These are phyloP conservation scores for Ascochyta pisi DNA, from an alignment of 2,329 filamentous ascomycete species.

Conservation along the genomic window DNA sequence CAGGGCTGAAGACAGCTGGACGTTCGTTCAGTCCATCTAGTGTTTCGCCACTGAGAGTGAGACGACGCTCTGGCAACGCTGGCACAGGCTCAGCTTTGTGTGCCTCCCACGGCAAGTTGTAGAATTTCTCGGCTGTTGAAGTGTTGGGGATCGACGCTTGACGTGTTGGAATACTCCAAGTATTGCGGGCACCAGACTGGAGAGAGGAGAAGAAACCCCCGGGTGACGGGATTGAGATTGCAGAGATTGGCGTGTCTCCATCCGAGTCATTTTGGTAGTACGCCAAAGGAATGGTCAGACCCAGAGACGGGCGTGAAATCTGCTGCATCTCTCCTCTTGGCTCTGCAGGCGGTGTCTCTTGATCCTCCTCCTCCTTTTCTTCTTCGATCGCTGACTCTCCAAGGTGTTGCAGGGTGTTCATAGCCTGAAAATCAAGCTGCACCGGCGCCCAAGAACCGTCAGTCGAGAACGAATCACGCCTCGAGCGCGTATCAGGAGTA, in stretches of 20 bases:
- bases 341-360: slow-evolving; percentile 47
- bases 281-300: slow-evolving; percentile 35
- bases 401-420: slow-evolving; percentile 80
- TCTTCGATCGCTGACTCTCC: slow-evolving; percentile 44
- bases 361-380: slow-evolving; percentile 24
- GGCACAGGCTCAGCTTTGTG: slow-evolving; percentile 28
- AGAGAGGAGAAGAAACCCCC: slow-evolving; percentile 90
- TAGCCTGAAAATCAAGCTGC: slow-evolving; percentile 76
- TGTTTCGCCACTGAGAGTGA: slow-evolving; percentile 43
- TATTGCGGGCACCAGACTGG: slow-evolving; percentile 75
- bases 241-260: slow-evolving; percentile 70
- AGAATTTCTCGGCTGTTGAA: slow-evolving; percentile 90
- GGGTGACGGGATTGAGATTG: slow-evolving; percentile 87
- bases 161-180: slow-evolving; percentile 71
- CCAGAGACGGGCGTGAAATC: slow-evolving; percentile 59
- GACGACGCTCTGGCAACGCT: slow-evolving; percentile 27
- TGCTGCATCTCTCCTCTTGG: slow-evolving; percentile 68
- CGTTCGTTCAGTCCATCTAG: slow-evolving; percentile 44
- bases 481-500: slow-evolving; percentile 68
- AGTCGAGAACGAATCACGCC: slow-evolving; percentile 55
- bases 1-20: slow-evolving; percentile 38
- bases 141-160: slow-evolving; percentile 72
- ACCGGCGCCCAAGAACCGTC: slow-evolving; percentile 68
- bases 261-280: slow-evolving; percentile 45
- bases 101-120: slow-evolving; percentile 76